Evolutionary conservation across 768 basidiomycete species (phyloP), one percentile per base, ranked within the genome.

Genomic region (Mycena sanguinolenta): DNA sequence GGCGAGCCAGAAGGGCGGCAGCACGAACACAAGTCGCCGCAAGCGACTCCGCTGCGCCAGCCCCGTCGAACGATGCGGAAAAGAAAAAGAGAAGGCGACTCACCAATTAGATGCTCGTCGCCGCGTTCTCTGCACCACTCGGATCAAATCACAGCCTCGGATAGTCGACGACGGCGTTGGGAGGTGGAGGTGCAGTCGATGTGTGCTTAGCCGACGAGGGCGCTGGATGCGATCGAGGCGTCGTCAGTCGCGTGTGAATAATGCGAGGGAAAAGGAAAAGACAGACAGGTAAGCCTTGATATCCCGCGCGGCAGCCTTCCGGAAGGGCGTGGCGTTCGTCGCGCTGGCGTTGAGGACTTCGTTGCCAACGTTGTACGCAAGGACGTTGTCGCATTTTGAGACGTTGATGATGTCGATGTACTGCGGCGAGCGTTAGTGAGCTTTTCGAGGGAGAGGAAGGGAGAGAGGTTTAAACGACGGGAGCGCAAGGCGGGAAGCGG

Each of bases 231-330:
- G 58, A 34, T 13, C 25, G 50, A n/a, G 21, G 19, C 39, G 39
- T n/a, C 36, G 10, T 34, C 10, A 34, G 9, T 5, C 39, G 8
- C 21, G 32, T 10, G 12, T 38, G n/a, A n/a, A n/a, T 2, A 16
- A 34, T 4, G 4, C n/a, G n/a, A n/a, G n/a, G 7, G n/a, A 34
- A 10, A 10, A 34, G 19, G n/a, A 17, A 7, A 34, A 17, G 3
- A 76, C 96, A 95, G 28, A 92, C 80, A 50, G 95, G 50, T 73
- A 73, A 0, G 72, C 84, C 76, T 88, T 91, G 76, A 87, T 76
- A 73, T 93, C 92, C 30, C 92, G 86, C 10, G 91, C 90, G 13
- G 92, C 92, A n/a, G 91, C 92, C 78, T 93, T 92, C 74, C 93
- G 83, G 77, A 87, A 93, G 8, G 91, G 82, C 16, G 85, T 88